Evolutionary conservation across 2,329 filamentous ascomycete genomes (phyloP).

Genomic region (Colletotrichum sp.): DNA sequence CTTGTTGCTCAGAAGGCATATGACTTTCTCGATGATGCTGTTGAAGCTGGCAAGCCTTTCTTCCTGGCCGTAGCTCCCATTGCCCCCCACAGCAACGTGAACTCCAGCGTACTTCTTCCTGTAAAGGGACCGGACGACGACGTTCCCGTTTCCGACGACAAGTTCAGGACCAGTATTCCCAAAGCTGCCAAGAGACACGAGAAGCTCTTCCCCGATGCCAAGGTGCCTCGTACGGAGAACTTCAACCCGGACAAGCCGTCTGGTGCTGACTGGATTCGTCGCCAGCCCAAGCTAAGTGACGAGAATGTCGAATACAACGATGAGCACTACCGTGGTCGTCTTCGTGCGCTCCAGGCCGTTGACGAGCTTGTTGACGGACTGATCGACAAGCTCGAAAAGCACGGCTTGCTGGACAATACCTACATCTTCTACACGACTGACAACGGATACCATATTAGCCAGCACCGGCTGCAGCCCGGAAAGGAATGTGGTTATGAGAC

Average conservation of each 20-base stretch:
- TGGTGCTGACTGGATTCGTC: slow-evolving; percentile 48
- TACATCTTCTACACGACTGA: slow-evolving; percentile 59
- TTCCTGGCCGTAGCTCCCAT: slow-evolving; percentile 61
- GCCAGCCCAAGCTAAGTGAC: slow-evolving; percentile 37
- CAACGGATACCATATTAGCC: slow-evolving; percentile 59
- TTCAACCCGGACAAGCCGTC: slow-evolving; percentile 64
- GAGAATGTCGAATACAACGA: slow-evolving; percentile 39
- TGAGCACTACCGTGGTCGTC: slow-evolving; percentile 42
- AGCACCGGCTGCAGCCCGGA: slow-evolving; percentile 56
- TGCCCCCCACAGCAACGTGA: slow-evolving; percentile 34
- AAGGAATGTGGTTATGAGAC: slow-evolving; percentile 57
- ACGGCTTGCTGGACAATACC: slow-evolving; percentile 42
- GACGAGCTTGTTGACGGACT: slow-evolving; percentile 49
- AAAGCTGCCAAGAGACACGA: slow-evolving; percentile 57
- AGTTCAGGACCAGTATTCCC: slow-evolving; percentile 25
- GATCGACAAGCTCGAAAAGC: slow-evolving; percentile 34
- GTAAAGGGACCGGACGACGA: slow-evolving; percentile 58
- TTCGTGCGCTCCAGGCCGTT: slow-evolving; percentile 48
- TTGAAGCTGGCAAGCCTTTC: slow-evolving; percentile 57
- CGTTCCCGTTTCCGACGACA: slow-evolving; percentile 61
- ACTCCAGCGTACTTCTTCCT: slow-evolving; percentile 47
- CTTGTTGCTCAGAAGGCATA: slow-evolving; percentile 63
- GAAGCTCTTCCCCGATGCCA: slow-evolving; percentile 62
- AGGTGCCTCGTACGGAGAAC: slow-evolving; percentile 65
- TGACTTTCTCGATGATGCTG: slow-evolving; percentile 66